Evolutionary conservation across 352 stramenopile genomes (phyloP), one percentile per base, ranked within the genome.

Genomic region (Phytophthora sp.): DNA sequence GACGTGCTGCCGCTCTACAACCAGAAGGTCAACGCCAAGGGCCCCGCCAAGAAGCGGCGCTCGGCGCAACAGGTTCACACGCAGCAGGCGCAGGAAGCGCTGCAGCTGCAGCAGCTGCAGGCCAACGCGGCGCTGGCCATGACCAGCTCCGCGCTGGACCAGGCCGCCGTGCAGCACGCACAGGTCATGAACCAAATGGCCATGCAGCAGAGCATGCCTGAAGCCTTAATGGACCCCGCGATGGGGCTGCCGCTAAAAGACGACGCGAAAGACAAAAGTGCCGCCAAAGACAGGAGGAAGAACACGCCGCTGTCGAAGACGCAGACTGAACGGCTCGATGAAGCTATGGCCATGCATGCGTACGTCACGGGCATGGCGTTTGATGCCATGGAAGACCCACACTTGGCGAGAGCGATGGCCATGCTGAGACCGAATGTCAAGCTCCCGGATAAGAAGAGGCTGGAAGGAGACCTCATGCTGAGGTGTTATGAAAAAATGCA

Each of bases 401-500:
- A 94, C 27, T 63, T 94, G 45, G 78, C 83, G 11, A 79, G 83
- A 48, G 83, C 83, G 3, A 58, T 91, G 45, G 43, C 77, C 18
- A 75, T 94, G n/a, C 37, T 92, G 63, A 66, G 72, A 6, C 52
- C 78, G 11, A 86, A 69, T 50, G 67, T 82, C 21, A 88, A 86
- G 53, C 52, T 94, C 20, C 83, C 79, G 3, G 82, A 91, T 26
- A 89, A 88, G 50, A 92, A 94, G 58, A 72, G 74, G 21, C 63
- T 94, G 4, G 79, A 91, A 37, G 63, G 42, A 11, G 82, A 91
- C 13, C 50, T 94, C 39, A 62, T 92, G 54, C 51, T 72, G 7
- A 79, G 83, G 12, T 94, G 85, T 59, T 92, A 88, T 58, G 85
- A 94, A 53, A 94, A 92, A 31, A 89, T 92, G 78, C 75, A 92